A percentile compares a stretch with the other conserved stretches of the same genome.
phyloP scores from a whole-genome alignment of 805 yeast genomes.

The Kockiozyma suomiensis region DNA sequence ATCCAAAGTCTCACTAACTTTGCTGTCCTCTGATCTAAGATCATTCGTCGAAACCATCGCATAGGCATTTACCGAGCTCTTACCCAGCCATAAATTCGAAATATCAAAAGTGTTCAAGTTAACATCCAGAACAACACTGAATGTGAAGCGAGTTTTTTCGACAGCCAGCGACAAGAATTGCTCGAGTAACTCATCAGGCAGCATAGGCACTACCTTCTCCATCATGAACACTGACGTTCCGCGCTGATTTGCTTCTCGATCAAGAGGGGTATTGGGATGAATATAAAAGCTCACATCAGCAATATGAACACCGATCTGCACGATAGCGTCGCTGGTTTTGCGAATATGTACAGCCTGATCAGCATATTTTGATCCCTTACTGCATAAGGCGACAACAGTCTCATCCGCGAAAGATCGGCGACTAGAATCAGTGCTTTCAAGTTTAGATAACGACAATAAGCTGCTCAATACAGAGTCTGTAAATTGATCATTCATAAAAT shows the following conservation, averaged over 20 bases:
- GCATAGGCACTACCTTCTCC: conserved; percentile 66
- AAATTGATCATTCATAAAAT: conserved; percentile 47
- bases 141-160: conserved; percentile 61
- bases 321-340: conserved; percentile 57
- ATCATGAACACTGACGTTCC: conserved; percentile 87
- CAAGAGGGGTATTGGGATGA: conserved; percentile 73
- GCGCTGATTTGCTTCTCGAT: conserved; percentile 86
- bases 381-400: conserved; percentile 62
- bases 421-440: conserved; percentile 37
- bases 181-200: conserved; percentile 67
- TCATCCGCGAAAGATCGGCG: conserved; percentile 61
- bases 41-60: conserved; percentile 56
- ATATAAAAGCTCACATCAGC: conserved; percentile 76
- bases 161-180: conserved; percentile 60
- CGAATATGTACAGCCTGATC: conserved; percentile 87
- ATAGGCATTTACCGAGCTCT: conserved; percentile 67
- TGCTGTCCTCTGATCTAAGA: conserved; percentile 39
- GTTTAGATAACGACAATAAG: conserved; percentile 2
- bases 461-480: conserved; percentile 45
- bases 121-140: conserved; percentile 79
- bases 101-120: conserved; percentile 72
- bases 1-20: not conserved
- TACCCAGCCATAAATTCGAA: conserved; percentile 75
- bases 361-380: conserved; percentile 53
- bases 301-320: conserved; percentile 84